Percentiles rank a stretch among this genome's conserved stretches.
These are phyloP conservation scores for Solanum bulbocastanum DNA, from an alignment of 257 asterid species.

Conservation along the genomic window DNA sequence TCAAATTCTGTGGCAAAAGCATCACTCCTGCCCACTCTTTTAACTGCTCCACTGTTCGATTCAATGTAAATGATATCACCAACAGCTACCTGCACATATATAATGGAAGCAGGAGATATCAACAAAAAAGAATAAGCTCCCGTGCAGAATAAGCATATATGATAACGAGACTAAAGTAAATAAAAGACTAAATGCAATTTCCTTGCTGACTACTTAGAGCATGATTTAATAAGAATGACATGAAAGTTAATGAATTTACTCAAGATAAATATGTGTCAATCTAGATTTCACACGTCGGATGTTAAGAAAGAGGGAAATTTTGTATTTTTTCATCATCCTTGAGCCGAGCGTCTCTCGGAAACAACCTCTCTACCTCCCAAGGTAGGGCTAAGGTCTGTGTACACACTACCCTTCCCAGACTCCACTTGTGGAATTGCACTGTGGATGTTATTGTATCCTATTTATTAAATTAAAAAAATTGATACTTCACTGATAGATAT, in stretches of 20 bases:
- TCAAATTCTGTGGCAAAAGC: conserved; percentile 94
- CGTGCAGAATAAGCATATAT: not conserved
- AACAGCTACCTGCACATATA: conserved; percentile 65
- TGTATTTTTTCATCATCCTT: not conserved
- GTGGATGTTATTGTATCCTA: not conserved
- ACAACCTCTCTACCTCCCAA: not conserved
- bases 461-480: too few species aligned
- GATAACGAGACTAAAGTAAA: not conserved
- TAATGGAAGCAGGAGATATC: not conserved
- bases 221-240: not conserved
- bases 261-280: not conserved
- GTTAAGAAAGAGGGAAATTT: not conserved
- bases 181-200: not conserved
- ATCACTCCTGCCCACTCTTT: conserved; percentile 95
- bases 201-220: not conserved
- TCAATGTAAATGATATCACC: conserved; percentile 93
- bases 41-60: conserved; percentile 91
- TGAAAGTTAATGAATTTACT: not conserved
- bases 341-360: not conserved
- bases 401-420: not conserved
- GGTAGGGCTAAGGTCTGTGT: not conserved
- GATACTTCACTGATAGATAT: not conserved
- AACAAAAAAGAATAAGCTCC: not conserved
- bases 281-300: not conserved
- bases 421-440: not conserved